These are phyloP conservation scores for Ophiocytium majus DNA, from an alignment of 352 stramenopile genomes.

Conservation along the genomic window DNA sequence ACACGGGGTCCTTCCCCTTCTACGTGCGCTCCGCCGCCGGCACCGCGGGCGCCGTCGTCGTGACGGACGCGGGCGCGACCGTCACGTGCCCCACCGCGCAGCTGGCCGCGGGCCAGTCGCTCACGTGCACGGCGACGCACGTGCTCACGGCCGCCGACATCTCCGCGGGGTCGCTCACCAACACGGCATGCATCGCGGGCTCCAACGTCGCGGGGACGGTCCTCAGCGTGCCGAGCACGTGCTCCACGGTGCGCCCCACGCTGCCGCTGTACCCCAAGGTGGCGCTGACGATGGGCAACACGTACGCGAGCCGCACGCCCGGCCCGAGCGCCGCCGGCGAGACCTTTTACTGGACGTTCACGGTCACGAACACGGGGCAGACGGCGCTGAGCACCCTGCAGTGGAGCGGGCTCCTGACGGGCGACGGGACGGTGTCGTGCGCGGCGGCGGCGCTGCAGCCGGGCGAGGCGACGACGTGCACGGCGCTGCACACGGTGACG, in stretches of 20 bases:
- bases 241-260: background rate
- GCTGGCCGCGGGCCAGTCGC: background rate
- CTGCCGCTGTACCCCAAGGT: background rate
- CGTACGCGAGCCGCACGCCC: background rate
- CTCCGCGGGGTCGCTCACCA: background rate
- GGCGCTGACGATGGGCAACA: background rate
- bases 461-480: background rate
- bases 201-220: background rate
- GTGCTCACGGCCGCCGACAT: slow-evolving; percentile 22
- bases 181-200: background rate
- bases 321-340: background rate
- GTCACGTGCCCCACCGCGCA: background rate
- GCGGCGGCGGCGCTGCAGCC: background rate
- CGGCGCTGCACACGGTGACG: background rate
- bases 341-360: background rate
- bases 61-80: background rate
- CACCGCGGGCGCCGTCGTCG: background rate
- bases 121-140: slow-evolving; percentile 24
- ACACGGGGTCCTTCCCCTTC: background rate
- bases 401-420: background rate
- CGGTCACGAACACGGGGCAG: background rate
- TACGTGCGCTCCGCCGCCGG: background rate
- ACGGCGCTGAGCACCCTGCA: background rate
- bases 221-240: background rate
- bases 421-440: background rate